These are phyloP conservation scores for Zychaea mexicana DNA, from an alignment of 371 early-diverging fungal species.

Conservation along the genomic window DNA sequence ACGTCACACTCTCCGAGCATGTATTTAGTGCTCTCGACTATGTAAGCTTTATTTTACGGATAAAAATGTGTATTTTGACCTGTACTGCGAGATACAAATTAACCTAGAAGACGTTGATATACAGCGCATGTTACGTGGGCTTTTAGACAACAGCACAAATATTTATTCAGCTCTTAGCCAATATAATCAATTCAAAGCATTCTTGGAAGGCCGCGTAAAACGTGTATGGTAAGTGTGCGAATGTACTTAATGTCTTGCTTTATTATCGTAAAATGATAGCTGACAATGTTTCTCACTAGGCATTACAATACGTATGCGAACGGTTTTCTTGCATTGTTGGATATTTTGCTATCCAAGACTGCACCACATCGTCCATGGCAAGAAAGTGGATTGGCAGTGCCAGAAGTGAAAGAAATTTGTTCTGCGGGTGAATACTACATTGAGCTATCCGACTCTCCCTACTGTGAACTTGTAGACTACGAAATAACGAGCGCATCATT, in stretches of 20 bases:
- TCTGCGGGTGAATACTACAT: constrained; percentile 25
- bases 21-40: constrained; percentile 29
- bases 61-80: too few species aligned
- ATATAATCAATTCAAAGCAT: constrained; percentile 32
- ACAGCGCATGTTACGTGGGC: constrained; percentile 29
- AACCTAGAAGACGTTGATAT: too few species aligned
- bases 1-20: constrained; percentile 29
- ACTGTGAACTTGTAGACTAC: constrained; percentile 16
- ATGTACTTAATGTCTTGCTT: background rate
- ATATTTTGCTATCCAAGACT: constrained; percentile 19
- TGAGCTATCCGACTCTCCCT: constrained; percentile 18
- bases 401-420: constrained; percentile 12
- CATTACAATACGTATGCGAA: constrained; percentile 28
- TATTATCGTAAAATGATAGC: background rate
- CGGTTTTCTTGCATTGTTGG: constrained; percentile 29
- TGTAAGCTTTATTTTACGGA: constrained; percentile 17
- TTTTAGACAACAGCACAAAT: constrained; percentile 12
- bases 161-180: constrained; percentile 27
- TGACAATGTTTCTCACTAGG: constrained; percentile 18
- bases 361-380: constrained; percentile 22
- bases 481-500: constrained; percentile 13
- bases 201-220: constrained; percentile 20
- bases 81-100: too few species aligned
- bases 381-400: constrained; percentile 12
- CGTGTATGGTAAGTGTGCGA: constrained; percentile 22